phyloP scores from a whole-genome alignment of 192 early-diverging fungal genomes.

The Coemansia sp. region DNA sequence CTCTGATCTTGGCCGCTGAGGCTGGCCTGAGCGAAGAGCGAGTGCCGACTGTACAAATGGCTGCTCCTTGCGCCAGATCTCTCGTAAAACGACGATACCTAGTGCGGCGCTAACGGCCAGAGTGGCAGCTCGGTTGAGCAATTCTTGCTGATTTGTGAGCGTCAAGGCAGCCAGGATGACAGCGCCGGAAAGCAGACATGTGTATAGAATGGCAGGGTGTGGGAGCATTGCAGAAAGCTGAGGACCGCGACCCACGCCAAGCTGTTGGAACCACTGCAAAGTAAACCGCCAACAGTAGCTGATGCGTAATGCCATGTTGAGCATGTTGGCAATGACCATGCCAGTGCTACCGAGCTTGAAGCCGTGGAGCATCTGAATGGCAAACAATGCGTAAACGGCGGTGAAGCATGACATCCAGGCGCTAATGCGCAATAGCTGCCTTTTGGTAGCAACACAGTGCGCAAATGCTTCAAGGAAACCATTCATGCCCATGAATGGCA shows the following conservation, averaged over 20 bases:
- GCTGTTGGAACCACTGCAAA: conserved; percentile 54
- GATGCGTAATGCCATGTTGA: conserved; percentile 80
- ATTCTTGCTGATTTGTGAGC: neutral
- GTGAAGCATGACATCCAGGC: conserved; percentile 77
- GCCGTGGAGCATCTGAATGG: conserved; percentile 59
- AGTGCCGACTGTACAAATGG: conserved; percentile 25
- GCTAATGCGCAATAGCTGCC: conserved; percentile 61
- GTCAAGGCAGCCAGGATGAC: neutral
- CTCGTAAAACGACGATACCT: conserved; percentile 15
- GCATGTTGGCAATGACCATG: conserved; percentile 80
- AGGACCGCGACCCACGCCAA: neutral
- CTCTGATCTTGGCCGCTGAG: conserved; percentile 1
- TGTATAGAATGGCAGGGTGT: conserved; percentile 18
- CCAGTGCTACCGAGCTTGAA: conserved; percentile 70
- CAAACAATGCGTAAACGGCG: conserved; percentile 61
- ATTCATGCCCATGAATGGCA: conserved; percentile 93
- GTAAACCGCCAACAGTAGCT: conserved; percentile 69
- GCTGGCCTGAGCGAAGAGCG: conserved; percentile 15
- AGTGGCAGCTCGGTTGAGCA: neutral
- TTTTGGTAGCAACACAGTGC: conserved; percentile 74
- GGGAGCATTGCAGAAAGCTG: conserved; percentile 24
- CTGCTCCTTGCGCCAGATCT: conserved; percentile 35
- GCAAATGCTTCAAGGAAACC: conserved; percentile 94
- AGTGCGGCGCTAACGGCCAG: conserved; percentile 18
- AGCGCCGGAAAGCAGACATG: conserved; percentile 19